These are phyloP conservation scores for Vishniacozyma victoriae DNA, from an alignment of 768 basidiomycete genomes.

Conservation along the genomic window DNA sequence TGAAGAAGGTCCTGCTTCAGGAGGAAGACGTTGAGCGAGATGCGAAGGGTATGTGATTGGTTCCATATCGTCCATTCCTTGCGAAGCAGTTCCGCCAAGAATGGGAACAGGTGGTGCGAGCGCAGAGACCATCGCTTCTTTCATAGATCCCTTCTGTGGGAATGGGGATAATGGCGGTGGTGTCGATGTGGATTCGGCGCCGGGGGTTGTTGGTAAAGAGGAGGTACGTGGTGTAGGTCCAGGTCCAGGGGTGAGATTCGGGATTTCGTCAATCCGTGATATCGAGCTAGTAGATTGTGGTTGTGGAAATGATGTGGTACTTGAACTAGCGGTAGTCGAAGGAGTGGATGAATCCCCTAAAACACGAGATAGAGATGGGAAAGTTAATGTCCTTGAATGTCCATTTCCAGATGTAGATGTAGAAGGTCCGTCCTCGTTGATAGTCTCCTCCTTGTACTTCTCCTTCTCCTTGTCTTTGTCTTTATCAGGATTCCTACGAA, in stretches of 20 bases:
- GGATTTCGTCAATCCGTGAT: conserved; percentile 4
- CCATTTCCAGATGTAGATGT: neutral
- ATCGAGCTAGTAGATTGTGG: neutral
- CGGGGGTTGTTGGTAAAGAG: too few relatives aligned
- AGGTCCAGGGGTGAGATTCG: neutral
- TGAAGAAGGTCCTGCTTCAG: neutral
- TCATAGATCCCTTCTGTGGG: conserved; percentile 1
- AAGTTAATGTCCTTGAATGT: conserved; percentile 14
- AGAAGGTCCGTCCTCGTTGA: conserved; percentile 1
- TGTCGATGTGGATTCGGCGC: neutral
- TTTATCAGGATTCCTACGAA: neutral
- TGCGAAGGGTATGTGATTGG: conserved; percentile 22
- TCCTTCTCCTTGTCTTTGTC: too few relatives aligned
- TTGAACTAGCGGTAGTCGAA: neutral
- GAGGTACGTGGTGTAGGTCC: neutral
- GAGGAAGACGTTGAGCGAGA: conserved; percentile 11
- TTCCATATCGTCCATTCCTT: conserved; percentile 11
- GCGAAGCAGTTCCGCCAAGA: neutral
- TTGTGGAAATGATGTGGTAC: neutral
- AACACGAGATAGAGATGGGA: conserved; percentile 12
- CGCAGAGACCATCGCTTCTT: too few relatives aligned
- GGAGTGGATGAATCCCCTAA: conserved; percentile 9
- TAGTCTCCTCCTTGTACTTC: too few relatives aligned
- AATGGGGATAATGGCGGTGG: conserved; percentile 9
- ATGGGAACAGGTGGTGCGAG: too few relatives aligned